Evolutionary conservation across 768 basidiomycete genomes (phyloP).

Genomic region (Infundibulicybe gibba): DNA sequence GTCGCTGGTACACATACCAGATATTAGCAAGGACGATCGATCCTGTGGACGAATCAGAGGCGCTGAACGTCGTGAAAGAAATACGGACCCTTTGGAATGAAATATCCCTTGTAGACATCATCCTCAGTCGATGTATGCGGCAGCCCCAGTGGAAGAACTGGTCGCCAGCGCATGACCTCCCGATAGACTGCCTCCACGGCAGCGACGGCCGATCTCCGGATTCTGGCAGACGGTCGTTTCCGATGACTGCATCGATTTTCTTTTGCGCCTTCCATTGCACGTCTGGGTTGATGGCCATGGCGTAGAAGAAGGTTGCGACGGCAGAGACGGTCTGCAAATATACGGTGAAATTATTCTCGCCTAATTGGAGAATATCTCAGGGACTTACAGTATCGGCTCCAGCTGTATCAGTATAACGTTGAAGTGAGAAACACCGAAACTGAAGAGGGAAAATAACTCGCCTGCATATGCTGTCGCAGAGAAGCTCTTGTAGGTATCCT

Average conservation of each 20-base stretch:
- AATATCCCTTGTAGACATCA: constrained; percentile 6
- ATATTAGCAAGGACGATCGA: no score
- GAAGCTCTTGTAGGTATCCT: constrained; percentile 9
- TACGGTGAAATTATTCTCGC: not conserved
- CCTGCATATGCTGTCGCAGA: constrained; percentile 12
- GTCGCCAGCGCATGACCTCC: not conserved
- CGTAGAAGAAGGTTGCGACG: constrained; percentile 12
- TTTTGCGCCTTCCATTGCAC: constrained; percentile 14
- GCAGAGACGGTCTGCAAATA: not conserved
- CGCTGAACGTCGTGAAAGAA: no score
- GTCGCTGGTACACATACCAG: no score
- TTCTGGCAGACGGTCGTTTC: constrained; percentile 10
- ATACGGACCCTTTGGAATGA: constrained; percentile 1
- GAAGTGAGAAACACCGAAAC: not conserved
- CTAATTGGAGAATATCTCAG: not conserved
- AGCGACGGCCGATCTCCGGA: constrained; percentile 7
- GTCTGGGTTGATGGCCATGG: constrained; percentile 14
- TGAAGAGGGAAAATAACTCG: not conserved
- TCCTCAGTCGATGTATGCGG: constrained; percentile 4
- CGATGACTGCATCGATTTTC: constrained; percentile 14
- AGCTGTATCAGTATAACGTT: not conserved
- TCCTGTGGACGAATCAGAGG: not conserved
- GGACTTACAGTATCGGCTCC: not conserved
- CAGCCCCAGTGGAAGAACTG: constrained; percentile 1
- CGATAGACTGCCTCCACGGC: not conserved